Percentiles rank a stretch among this genome's conserved stretches.
These are phyloP conservation scores for Xylariaceae sp. DNA, from an alignment of 2,329 filamentous ascomycete species.

Conservation along the genomic window DNA sequence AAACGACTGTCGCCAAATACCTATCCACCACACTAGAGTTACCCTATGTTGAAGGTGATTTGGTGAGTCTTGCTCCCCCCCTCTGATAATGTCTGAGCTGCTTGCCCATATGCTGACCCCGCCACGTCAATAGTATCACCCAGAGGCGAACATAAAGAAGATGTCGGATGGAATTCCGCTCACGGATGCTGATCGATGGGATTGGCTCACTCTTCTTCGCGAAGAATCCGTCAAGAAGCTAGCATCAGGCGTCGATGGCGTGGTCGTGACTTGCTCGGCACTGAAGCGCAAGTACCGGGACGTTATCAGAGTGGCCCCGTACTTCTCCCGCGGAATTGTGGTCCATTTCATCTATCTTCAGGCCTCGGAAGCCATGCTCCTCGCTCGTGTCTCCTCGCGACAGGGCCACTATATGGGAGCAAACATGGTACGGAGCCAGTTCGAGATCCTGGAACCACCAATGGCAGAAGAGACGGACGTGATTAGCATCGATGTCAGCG, in stretches of 20 bases:
- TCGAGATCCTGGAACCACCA: constrained; percentile 81
- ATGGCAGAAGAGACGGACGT: constrained; percentile 64
- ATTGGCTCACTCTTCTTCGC: constrained; percentile 81
- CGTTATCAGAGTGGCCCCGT: constrained; percentile 74
- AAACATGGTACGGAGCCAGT: constrained; percentile 90
- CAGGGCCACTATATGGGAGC: constrained; percentile 93
- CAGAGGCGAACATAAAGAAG: constrained; percentile 76
- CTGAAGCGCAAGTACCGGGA: constrained; percentile 97
- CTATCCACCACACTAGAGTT: constrained; percentile 57
- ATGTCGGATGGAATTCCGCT: constrained; percentile 81
- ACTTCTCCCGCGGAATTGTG: constrained; percentile 64
- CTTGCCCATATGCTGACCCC: neutral
- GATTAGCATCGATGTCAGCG: constrained; percentile 63
- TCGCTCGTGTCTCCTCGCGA: constrained; percentile 67
- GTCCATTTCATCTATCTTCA: constrained; percentile 92
- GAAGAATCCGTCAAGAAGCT: constrained; percentile 58
- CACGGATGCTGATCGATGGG: constrained; percentile 92
- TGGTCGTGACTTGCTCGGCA: constrained; percentile 94
- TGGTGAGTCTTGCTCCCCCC: constrained; percentile 46
- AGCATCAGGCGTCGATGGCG: constrained; percentile 56
- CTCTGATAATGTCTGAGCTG: neutral
- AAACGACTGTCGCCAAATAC: constrained; percentile 66
- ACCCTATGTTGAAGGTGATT: constrained; percentile 72
- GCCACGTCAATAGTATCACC: constrained; percentile 56
- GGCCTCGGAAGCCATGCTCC: constrained; percentile 67